These are phyloP conservation scores for Pilaira anomala DNA, from an alignment of 192 early-diverging fungal species.

Conservation along the genomic window DNA sequence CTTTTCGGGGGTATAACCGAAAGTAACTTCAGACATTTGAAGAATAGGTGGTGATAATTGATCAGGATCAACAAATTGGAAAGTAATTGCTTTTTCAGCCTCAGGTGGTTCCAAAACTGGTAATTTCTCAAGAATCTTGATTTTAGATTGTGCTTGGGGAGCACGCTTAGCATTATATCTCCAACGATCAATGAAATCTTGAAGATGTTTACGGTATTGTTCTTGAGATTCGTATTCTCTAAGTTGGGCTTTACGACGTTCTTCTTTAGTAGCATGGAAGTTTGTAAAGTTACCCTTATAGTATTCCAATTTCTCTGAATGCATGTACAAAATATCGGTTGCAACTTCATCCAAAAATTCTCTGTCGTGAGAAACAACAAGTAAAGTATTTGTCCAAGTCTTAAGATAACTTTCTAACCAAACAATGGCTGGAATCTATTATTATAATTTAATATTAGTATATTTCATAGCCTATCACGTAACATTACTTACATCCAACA, in stretches of 20 bases:
- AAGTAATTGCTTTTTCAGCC: constrained; percentile 73
- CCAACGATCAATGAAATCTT: constrained; percentile 99
- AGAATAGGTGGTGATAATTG: constrained; percentile 94
- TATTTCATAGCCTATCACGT: not conserved
- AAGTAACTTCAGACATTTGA: constrained; percentile 89
- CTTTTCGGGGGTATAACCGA: constrained; percentile 79
- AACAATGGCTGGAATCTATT: constrained; percentile 88
- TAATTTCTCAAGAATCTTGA: constrained; percentile 97
- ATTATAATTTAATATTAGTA: not conserved
- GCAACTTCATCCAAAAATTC: constrained; percentile 96
- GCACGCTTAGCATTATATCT: constrained; percentile 97
- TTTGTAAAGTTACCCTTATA: constrained; percentile 94
- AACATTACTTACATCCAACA: constrained; percentile 60
- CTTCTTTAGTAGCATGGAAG: constrained; percentile 87
- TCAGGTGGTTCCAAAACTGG: constrained; percentile 87
- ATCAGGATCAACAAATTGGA: constrained; percentile 93
- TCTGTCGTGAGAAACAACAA: constrained; percentile 98
- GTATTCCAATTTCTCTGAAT: constrained; percentile 88
- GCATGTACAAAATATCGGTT: constrained; percentile 95
- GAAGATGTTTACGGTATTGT: constrained; percentile 90
- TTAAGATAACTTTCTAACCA: constrained; percentile 96
- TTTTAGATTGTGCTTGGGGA: constrained; percentile 95
- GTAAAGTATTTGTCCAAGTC: constrained; percentile 86
- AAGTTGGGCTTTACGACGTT: constrained; percentile 85
- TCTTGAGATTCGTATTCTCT: constrained; percentile 97